These are phyloP conservation scores for Leishmania mexicana DNA, from an alignment of 208 protist species.

Conservation along the genomic window DNA sequence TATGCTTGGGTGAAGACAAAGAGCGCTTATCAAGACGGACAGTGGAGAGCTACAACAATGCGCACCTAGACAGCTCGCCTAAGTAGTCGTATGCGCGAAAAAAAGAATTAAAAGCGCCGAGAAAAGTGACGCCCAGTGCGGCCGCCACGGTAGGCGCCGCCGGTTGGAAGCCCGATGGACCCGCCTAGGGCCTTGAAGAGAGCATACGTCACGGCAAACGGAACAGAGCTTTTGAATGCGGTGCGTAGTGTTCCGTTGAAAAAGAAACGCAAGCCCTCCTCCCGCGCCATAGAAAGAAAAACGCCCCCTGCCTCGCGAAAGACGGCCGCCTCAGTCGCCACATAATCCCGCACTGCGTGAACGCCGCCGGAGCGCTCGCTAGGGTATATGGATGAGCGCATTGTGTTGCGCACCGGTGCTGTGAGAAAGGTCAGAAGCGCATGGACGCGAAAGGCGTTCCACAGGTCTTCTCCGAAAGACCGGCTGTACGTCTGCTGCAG, in stretches of 20 bases:
- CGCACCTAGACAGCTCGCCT: background rate
- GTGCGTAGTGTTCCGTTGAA: slow-evolving; percentile 73
- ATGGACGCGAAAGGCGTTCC: slow-evolving; percentile 74
- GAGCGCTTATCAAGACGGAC: background rate
- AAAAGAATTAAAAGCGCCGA: slow-evolving; percentile 24
- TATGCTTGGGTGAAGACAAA: background rate
- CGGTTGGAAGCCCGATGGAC: slow-evolving; percentile 54
- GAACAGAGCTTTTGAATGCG: slow-evolving; percentile 86
- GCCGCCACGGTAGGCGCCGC: slow-evolving; percentile 21
- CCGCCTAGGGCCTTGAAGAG: slow-evolving; percentile 74
- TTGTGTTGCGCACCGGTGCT: slow-evolving; percentile 76
- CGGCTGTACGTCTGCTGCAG: slow-evolving; percentile 51
- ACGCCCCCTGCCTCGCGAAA: slow-evolving; percentile 76
- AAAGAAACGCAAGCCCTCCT: slow-evolving; percentile 79
- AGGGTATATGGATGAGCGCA: slow-evolving; percentile 71
- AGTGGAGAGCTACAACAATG: background rate
- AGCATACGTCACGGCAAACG: slow-evolving; percentile 83
- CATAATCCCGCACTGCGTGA: slow-evolving; percentile 46
- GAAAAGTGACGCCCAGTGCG: slow-evolving; percentile 47
- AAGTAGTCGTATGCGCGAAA: background rate
- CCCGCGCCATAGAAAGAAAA: slow-evolving; percentile 48
- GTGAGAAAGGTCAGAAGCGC: slow-evolving; percentile 84
- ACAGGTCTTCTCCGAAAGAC: slow-evolving; percentile 60
- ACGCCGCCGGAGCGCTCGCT: slow-evolving; percentile 81
- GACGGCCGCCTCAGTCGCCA: slow-evolving; percentile 65